Conservation (phyloP, 768 basidiomycete genomes). For the Serendipita sp. region DNA sequence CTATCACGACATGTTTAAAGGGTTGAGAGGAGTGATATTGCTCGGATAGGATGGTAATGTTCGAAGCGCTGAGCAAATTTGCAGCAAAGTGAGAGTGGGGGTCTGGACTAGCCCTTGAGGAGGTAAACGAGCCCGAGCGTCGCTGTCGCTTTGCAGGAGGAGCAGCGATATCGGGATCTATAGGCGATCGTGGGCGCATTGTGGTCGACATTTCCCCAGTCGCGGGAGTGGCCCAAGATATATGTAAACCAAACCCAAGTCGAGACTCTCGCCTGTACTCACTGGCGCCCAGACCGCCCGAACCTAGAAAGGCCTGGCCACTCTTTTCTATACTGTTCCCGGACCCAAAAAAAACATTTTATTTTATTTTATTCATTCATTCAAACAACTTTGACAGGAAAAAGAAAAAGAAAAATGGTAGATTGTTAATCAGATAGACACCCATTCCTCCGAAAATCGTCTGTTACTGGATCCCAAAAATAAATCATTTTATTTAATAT, state of each 20-base stretch:
- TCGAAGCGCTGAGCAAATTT: constrained; percentile 39
- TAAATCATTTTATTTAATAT: background rate
- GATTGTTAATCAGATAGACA: background rate
- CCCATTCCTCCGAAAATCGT: background rate
- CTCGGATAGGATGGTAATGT: constrained; percentile 35
- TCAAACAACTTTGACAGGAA: too few species aligned
- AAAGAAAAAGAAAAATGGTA: background rate
- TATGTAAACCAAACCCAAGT: background rate
- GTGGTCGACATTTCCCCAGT: background rate
- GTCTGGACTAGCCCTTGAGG: background rate
- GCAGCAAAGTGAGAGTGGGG: constrained; percentile 27
- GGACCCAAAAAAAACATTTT: background rate
- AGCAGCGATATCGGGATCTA: background rate
- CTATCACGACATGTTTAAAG: constrained; percentile 69
- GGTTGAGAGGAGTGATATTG: constrained; percentile 46
- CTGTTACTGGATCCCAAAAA: background rate
- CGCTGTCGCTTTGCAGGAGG: constrained; percentile 8
- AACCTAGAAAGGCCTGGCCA: background rate
- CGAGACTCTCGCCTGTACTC: background rate
- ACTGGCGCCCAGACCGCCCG: background rate
- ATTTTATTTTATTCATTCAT: too few species aligned
- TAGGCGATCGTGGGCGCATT: constrained; percentile 5
- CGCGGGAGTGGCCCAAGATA: constrained; percentile 1
- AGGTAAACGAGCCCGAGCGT: background rate
- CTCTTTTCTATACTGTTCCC: background rate